Evolutionary conservation across 1,139 yeast species (phyloP), one percentile per base, ranked within the genome.

Genomic region (Sporopachydermia cereana): DNA sequence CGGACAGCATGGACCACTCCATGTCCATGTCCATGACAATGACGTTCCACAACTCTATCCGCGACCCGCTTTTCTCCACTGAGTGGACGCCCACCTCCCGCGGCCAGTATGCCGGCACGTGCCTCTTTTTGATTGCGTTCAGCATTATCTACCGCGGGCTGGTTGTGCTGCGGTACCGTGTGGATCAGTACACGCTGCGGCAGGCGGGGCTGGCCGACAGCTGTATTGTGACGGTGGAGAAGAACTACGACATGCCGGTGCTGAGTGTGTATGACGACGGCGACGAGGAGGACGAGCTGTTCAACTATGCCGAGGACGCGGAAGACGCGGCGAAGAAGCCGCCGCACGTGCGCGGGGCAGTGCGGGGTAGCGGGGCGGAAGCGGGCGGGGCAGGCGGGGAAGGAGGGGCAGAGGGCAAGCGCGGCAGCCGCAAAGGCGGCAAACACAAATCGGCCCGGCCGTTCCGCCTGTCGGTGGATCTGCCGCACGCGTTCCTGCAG

Each of bases 61-160:
- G 45, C 36, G 56, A 51, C 41, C 47, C 48, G 24, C 39, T 54
- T n/a, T 48, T 50, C 36, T 49, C 57, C 3, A 31, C 49, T 2
- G 48, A 48, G 27, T 55, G 57, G 56, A 52, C 54, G 2, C 59
- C 59, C 7, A 41, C 48, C 9, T 44, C 49, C n/a, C 41, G 42
- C n/a, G 57, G 57, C 25, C 53, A 53, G 34, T 55, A 55, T 46
- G 57, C 55, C 20, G 58, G 57, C 22, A 51, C 57, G 5, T 49
- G 58, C 41, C 44, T 55, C 34, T 53, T 55, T 46, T 48, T 55
- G 34, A 45, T 55, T 29, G 49, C 51, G 20, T 49, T 55, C 24
- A 56, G 52, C 30, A 47, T 53, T 36, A 36, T 52, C 36, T 48
- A 46, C 44, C 47, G 57, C 2, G 47, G 47, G 3, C 30, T 49